Evolutionary conservation across 1,284 basidiomycete genomes (phyloP), one percentile per base, ranked within the genome.

Genomic region (Chalciporus sp.): DNA sequence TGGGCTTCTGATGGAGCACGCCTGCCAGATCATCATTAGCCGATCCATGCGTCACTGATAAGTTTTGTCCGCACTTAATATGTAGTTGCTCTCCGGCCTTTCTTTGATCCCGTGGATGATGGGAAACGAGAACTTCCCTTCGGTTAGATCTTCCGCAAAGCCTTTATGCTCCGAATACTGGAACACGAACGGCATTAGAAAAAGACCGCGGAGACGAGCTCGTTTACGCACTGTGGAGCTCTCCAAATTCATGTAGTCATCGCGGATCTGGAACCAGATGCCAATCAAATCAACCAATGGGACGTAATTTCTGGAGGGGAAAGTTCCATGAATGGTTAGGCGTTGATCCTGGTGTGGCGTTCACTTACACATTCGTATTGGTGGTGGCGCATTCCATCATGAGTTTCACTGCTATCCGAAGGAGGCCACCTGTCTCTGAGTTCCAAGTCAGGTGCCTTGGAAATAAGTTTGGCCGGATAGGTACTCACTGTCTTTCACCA

Each of bases 121-220:
- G 0, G 94, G 95, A 70, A 98, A 98, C 14, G 90, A 94, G 74
- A 98, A 98, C 70, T 98, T 98, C 11, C 95, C 95, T 73, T 98
- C 95, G 0, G 92, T 90, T 14, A 98, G 75, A 68, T 98, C 95
- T 72, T 98, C 95, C 3, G 90, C 91, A 67, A 92, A 98, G 4
- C 94, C 95, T 73, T 98, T 98, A 72, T 95, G 92, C 42, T 85
- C 81, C 1, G 86, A 78, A 66, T 98, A 98, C 89, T 95, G 42
- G 20, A 46, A 17, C 17, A 37, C 17, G 4, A 50, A 33, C 31
- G 10, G 19, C 19, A 14, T 59, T 6, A 57, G 40, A 12, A 28
- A 17, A 42, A 31, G 17, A 28, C 20, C 40, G 29, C 7, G n/a
- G 12, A 42, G 23, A 35, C 9, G 41, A 12, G 46, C 33, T 12